Conservation (phyloP, 164 flowering plant genomes). For the Akebia trifoliata region DNA sequence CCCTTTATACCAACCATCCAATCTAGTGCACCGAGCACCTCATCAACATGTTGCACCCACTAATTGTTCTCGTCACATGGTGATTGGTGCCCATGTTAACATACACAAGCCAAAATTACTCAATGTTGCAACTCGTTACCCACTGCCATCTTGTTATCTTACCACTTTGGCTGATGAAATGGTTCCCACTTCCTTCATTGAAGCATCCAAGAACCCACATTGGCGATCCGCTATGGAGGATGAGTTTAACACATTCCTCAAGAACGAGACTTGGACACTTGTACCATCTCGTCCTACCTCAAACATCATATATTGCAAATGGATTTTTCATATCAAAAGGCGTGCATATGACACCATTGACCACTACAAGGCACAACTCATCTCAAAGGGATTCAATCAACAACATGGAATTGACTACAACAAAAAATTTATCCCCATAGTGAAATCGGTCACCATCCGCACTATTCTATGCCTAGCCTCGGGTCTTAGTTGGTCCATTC, state of each 20-base stretch:
- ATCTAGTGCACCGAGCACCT: too few species aligned
- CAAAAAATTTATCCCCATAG: not conserved
- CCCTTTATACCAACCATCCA: not conserved
- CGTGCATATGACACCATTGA: not conserved
- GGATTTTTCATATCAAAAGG: not conserved
- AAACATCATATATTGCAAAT: not conserved
- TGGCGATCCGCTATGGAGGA: conserved; percentile 3
- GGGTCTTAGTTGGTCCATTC: not conserved
- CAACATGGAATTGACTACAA: not conserved
- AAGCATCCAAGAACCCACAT: not conserved
- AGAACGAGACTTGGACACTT: not conserved
- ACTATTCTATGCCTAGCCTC: not conserved
- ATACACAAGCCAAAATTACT: not conserved
- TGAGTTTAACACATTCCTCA: conserved; percentile 3
- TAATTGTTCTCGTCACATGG: not conserved
- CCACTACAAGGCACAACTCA: not conserved
- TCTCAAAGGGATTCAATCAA: conserved; percentile 12
- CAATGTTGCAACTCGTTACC: not conserved
- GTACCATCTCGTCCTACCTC: not conserved
- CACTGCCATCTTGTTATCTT: too few species aligned
- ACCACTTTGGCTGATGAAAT: not conserved
- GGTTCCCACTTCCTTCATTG: conserved; percentile 1
- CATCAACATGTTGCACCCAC: too few species aligned
- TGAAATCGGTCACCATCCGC: too few species aligned
- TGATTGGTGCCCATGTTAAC: not conserved